Base-by-base conservation (phyloP, 495 filamentous ascomycete genomes). In the Gamarada debralockiae region DNA sequence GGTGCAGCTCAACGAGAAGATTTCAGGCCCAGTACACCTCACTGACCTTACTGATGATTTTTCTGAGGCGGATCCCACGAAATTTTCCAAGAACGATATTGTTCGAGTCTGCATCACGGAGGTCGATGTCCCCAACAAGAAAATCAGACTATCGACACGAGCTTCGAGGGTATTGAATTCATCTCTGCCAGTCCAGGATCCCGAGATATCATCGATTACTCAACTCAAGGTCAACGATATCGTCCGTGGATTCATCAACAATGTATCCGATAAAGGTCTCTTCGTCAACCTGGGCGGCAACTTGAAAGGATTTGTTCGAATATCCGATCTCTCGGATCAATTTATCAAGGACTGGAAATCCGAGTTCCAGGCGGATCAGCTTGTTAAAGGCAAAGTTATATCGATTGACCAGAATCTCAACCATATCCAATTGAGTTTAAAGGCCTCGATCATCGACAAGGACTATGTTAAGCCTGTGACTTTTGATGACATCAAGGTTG, bases 281-380 rank as follows among this genome's bases (percentile, higher is more conserved):
- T 96, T 96, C 58, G 79, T 98, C 27, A 71, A 80, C 41, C 72
- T 98, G 4, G 89, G 89, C 23, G 82, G 83, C 22, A 80, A 85
- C 52, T 72, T 96, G n/a, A 87, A 82, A 25, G 92, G 85, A 3
- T 87, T 87, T 65, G 82, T 92, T 24, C 82, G 84, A 55, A 80
- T 97, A 42, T 85, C 85, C 10, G 90, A 97, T 62, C 81, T 97
- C 15, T 95, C 92, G 0, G 92, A 98, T 64, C 78, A 79, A 3
- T 97, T 81, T 64, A 73, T 97, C 59, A 97, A 97, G 68, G 89
- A 97, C 42, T 98, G 93, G 93, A 95, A 95, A 71, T 77, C 85
- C n/a, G 69, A 80, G 14, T 96, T 90, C 71, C 80, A 92, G 56
- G 69, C 87, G 29, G 89, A 90, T 61, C 90, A 97, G 67, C 75